These are phyloP conservation scores for Marasmius fiardii DNA, from an alignment of 1,284 basidiomycete species.

Conservation along the genomic window DNA sequence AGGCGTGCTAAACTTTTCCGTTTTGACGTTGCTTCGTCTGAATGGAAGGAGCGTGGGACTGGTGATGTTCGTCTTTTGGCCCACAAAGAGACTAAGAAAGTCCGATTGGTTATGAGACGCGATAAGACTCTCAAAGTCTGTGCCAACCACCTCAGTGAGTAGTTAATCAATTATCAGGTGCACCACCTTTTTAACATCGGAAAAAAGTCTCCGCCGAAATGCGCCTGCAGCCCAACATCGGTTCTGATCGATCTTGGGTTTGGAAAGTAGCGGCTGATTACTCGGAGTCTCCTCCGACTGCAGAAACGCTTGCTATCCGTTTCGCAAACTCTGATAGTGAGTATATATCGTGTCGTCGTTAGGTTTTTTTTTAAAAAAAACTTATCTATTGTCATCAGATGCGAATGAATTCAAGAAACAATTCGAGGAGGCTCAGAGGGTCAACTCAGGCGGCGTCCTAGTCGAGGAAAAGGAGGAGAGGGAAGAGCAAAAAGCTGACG, in stretches of 20 bases:
- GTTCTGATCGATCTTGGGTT: slow-evolving; percentile 99
- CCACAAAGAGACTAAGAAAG: slow-evolving; percentile 89
- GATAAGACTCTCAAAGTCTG: slow-evolving; percentile 99
- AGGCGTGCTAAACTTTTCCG: slow-evolving; percentile 99
- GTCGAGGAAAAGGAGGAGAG: slow-evolving; percentile 25
- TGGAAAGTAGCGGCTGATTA: slow-evolving; percentile 98
- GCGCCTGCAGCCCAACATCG: slow-evolving; percentile 96
- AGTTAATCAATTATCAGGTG: slow-evolving; percentile 2
- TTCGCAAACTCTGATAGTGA: slow-evolving; percentile 96
- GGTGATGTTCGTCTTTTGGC: slow-evolving; percentile 88
- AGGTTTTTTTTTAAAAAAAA: not conserved
- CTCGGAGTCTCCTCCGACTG: slow-evolving; percentile 82
- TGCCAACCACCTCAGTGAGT: slow-evolving; percentile 95
- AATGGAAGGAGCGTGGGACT: slow-evolving; percentile 98
- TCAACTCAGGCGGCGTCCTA: slow-evolving; percentile 47
- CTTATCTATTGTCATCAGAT: slow-evolving; percentile 45
- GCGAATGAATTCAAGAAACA: slow-evolving; percentile 84
- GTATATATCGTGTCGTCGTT: slow-evolving; percentile 32
- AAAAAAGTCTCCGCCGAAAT: slow-evolving; percentile 82
- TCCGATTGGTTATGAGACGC: slow-evolving; percentile 97
- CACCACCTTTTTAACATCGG: slow-evolving; percentile 6
- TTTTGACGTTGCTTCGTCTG: slow-evolving; percentile 77
- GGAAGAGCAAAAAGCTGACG: slow-evolving; percentile 23
- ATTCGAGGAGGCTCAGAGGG: slow-evolving; percentile 82
- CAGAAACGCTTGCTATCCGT: slow-evolving; percentile 97